Evolutionary conservation across 768 basidiomycete genomes (phyloP), one percentile per base, ranked within the genome.

Genomic region (Tricholomella constricta): DNA sequence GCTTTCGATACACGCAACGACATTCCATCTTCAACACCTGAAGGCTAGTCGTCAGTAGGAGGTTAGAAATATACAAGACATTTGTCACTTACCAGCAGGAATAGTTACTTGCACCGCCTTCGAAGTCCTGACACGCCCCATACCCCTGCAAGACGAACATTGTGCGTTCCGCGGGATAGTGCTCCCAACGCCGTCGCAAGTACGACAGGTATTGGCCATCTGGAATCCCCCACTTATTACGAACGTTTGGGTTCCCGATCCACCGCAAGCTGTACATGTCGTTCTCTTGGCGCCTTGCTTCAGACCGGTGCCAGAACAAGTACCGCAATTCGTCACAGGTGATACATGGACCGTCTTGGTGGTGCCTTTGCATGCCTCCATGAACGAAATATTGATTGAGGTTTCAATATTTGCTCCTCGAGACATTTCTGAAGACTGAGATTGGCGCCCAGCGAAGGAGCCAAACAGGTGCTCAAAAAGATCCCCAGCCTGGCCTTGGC

Each of bases 1-100:
- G 79, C 79, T 47, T 83, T 83, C 12, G 89, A 82, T 22, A 98
- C 76, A 44, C 89, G 86, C 58, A 98, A 79, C 26, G 86, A 81
- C 91, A 95, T 95, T 27, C 95, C 95, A 64, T 98, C 93, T 70
- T 98, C 95, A 37, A 96, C 87, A 40, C 94, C 92, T 94, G 62
- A 12, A 48, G 32, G 56, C 42, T 38, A 37, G n/a, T 11, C 22
- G 34, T 29, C 49, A 34, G 45, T 15, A 52, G 53, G 44, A 48
- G 17, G 48, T 34, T 46, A 36, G 56, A 43, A 37, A 52, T 37
- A n/a, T 27, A 15, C 41, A 43, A 23, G 11, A 35, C 42, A 29
- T 43, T 36, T 36, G 32, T 19, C 45, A 74, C 90, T 62, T 57
- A 86, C 94, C 95, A 49, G 91, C 80, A 40, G 94, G 93, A 51